Conservation (phyloP, 176 grass and related monocot species). For the Eremochloa ophiuroides region DNA sequence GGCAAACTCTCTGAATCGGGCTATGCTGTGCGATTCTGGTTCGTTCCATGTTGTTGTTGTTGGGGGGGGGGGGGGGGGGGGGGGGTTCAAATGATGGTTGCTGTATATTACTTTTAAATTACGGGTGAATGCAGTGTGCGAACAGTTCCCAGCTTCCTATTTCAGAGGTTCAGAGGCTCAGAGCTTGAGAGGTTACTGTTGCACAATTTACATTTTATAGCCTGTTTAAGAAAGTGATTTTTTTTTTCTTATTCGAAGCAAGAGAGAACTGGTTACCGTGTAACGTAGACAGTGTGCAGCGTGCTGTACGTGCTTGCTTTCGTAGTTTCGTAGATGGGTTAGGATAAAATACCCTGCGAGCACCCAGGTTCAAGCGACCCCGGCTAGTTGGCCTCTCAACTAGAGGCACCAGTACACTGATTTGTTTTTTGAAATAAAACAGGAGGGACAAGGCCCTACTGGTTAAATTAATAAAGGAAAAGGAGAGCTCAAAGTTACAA, state of each 20-base stretch:
- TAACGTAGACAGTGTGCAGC: not conserved
- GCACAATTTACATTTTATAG: not conserved
- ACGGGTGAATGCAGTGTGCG: not conserved
- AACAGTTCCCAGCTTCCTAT: not conserved
- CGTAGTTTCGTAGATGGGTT: not conserved
- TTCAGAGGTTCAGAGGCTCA: no score
- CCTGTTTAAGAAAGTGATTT: not conserved
- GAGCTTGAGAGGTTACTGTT: not conserved
- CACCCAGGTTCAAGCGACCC: not conserved
- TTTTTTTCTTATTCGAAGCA: not conserved
- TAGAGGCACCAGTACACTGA: not conserved
- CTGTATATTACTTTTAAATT: not conserved
- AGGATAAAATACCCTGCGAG: not conserved
- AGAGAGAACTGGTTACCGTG: not conserved
- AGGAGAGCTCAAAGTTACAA: no score
- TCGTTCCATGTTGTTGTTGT: not conserved
- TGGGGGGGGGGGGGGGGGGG: no score
- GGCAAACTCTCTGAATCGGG: not conserved
- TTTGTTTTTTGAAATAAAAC: no score
- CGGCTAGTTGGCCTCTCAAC: not conserved
- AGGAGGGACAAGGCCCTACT: no score
- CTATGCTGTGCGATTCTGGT: not conserved
- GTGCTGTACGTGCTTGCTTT: conserved; percentile 2
- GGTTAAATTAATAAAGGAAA: no score
- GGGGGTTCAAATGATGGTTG: not conserved